Base-by-base conservation (phyloP, 2,329 filamentous ascomycete genomes). In the Hymenoscyphus albidus region DNA sequence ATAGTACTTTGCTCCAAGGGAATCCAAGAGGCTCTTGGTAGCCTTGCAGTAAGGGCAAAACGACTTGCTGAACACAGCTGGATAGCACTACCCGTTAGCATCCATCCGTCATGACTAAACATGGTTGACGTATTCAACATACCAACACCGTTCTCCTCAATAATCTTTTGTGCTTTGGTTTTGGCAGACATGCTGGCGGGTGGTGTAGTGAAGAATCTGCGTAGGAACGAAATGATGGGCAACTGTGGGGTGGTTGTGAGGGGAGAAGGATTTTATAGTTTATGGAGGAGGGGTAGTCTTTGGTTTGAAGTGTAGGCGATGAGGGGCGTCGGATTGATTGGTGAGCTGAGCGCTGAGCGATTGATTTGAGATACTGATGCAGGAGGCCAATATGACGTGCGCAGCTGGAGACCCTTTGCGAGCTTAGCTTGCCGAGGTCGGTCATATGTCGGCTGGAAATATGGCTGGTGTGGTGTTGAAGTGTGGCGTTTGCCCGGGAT, bases 1-100 rank as follows among this genome's bases (percentile, higher is more conserved):
- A 74, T 85, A 87, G 78, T 85, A 93, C 72, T 93, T 90, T 67
- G 91, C 91, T 70, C 88, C 87, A 65, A 87, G 72, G 64, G 86
- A 81, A 74, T 83, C 85, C 72, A 99, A 82, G 60, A 92, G 83
- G 64, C 82, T 75, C 87, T 98, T 98, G 72, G 89, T 87, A 66
- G 88, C 83, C 65, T 80, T 83, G 85, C 94, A 98, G 85, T 96
- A 96, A 13, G 93, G 93, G 85, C 95, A 99, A 82, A 92, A 97
- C 16, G 89, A 92, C 83, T 99, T 99, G 80, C 90, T 93, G 85
- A 99, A 99, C 77, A 99, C 91, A 74, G 95, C 91, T 91, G 51
- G 18, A 40, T 13, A 39, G 22, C 16, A n/a, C 40, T 51, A 39
- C 22, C 39, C 58, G 38, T 68, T 68, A 69, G 64, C 56, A 57